Evolutionary conservation across 306 rosid species (phyloP).

Genomic region (Notholithocarpus densiflorus): DNA sequence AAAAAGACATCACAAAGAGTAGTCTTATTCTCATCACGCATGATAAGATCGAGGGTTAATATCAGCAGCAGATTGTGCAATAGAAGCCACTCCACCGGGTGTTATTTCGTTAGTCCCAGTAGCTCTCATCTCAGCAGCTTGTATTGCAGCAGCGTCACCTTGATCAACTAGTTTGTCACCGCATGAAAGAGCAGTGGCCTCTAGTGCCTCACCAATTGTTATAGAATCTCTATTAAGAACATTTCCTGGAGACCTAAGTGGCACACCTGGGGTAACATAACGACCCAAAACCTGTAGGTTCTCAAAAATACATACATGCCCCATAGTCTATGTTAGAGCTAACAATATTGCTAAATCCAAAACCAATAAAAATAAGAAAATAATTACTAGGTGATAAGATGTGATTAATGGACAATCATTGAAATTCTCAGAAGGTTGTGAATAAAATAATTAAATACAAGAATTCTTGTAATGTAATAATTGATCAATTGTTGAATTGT

Average conservation of each 20-base stretch:
- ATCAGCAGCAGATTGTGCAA: conserved; percentile 48
- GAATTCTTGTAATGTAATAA: too few species aligned
- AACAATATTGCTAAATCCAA: too few species aligned
- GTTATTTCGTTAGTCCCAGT: conserved; percentile 15
- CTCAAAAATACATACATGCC: not conserved
- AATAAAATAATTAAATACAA: too few species aligned
- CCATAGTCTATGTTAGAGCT: too few species aligned
- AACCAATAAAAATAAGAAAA: too few species aligned
- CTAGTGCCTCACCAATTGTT: conserved; percentile 38
- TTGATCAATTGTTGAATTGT: too few species aligned
- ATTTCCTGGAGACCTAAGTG: too few species aligned
- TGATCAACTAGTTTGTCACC: conserved; percentile 46
- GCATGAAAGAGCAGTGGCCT: conserved; percentile 33
- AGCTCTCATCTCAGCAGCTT: conserved; percentile 50
- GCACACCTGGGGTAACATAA: conserved; percentile 48
- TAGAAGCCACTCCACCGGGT: conserved; percentile 35
- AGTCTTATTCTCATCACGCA: conserved; percentile 21
- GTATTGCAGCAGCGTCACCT: conserved; percentile 55
- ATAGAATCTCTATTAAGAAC: conserved; percentile 36
- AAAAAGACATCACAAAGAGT: conserved; percentile 32
- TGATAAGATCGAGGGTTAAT: conserved; percentile 22
- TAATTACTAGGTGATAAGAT: too few species aligned
- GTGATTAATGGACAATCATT: too few species aligned
- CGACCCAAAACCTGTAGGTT: conserved; percentile 40
- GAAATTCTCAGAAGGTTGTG: too few species aligned